Evolutionary conservation across 345 rosid species (phyloP), one percentile per base, ranked within the genome.

Genomic region (Boechera retrofracta): DNA sequence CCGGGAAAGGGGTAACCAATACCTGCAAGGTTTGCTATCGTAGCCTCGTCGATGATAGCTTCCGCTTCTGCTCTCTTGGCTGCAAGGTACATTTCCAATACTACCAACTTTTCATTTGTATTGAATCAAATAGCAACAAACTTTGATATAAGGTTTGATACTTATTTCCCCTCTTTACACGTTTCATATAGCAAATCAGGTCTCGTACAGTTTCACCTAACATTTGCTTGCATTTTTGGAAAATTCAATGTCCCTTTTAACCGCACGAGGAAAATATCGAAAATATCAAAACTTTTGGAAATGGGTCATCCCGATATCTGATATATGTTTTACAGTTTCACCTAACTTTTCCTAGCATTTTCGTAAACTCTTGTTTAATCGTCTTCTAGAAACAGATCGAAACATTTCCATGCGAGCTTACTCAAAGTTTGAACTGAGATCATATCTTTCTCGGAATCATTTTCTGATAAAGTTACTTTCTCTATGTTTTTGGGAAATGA

Each of bases 51-150:
- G 99, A 96, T 77, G 99, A 96, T 74, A 88, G 93, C 73, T 96
- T 91, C 90, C 80, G 85, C 38, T 96, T 93, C 83, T 96, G 99
- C 93, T 96, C 99, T 32, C 96, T 93, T 53, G 98, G 97, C 47
- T 96, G 99, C 88, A 96, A 96, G 99, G 99, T 93, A 80, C 63
- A 55, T 11, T 68, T 15, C 48, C 47, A 60, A 10, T n/a, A 10
- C 70, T 67, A 45, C 45, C 39, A 60, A 63, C 74, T 48, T 68
- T 63, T 15, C 55, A 6, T 57, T n/a, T 38, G 7, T 5, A 18
- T 21, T 13, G 52, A 29, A 10, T 16, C 66, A 38, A 59, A 52
- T 75, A 38, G 57, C 2, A 59, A 49, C 42, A 63, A 71, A 52
- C 28, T 67, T 60, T 64, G 60, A 60, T 56, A 7, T 28, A 56